Conservation (phyloP, 2,329 filamentous ascomycete genomes). For the Xylariaceae sp. region DNA sequence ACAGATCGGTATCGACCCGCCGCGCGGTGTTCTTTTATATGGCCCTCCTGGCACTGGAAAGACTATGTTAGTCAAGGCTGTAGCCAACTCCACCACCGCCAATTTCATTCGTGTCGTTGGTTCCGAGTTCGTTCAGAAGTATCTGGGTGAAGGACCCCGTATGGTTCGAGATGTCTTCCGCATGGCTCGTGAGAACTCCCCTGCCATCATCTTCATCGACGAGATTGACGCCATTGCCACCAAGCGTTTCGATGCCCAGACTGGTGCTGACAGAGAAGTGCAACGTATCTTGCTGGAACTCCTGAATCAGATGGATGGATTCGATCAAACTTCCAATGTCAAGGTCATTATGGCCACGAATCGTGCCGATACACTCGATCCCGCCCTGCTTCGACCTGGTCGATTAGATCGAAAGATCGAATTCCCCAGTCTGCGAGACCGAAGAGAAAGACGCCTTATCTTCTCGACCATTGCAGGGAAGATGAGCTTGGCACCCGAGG, state of each 20-base stretch:
- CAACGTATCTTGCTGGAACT: slow-evolving; percentile 97
- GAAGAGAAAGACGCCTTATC: slow-evolving; percentile 91
- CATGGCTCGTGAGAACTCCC: slow-evolving; percentile 98
- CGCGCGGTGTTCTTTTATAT: slow-evolving; percentile 92
- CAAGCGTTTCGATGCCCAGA: slow-evolving; percentile 98
- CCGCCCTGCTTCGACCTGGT: slow-evolving; percentile 88
- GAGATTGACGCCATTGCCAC: slow-evolving; percentile 99
- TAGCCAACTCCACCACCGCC: slow-evolving; percentile 96
- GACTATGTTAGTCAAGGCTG: slow-evolving; percentile 92
- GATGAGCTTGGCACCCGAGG: slow-evolving; percentile 96
- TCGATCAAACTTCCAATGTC: slow-evolving; percentile 98
- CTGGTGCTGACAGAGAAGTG: slow-evolving; percentile 94
- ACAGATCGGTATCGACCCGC: slow-evolving; percentile 98
- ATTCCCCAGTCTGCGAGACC: slow-evolving; percentile 91
- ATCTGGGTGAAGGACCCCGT: slow-evolving; percentile 92
- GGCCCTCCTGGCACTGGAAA: slow-evolving; percentile 89
- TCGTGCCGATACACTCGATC: slow-evolving; percentile 93
- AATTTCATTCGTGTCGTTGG: slow-evolving; percentile 98
- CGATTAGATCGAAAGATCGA: slow-evolving; percentile 98
- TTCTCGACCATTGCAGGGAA: slow-evolving; percentile 95
- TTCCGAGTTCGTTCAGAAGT: slow-evolving; percentile 98
- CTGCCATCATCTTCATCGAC: slow-evolving; percentile 99
- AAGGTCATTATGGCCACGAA: slow-evolving; percentile 99
- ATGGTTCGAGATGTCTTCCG: slow-evolving; percentile 99
- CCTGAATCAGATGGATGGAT: slow-evolving; percentile 99